phyloP scores from a whole-genome alignment of 805 yeast species.

The Saccharomycopsis fermentans region DNA sequence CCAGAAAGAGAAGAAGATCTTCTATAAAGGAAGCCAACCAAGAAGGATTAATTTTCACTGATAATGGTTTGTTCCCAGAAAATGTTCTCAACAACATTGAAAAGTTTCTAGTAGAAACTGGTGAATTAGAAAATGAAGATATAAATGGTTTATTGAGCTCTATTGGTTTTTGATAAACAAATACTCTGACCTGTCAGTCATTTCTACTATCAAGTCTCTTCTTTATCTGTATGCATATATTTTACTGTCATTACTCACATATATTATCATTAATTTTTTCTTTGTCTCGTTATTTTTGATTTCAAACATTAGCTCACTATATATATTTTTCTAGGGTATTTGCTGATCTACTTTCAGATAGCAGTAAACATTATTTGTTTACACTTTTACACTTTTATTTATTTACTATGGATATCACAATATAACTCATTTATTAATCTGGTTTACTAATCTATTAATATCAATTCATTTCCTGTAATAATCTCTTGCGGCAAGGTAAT shows the following conservation, averaged over 20 bases:
- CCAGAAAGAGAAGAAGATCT: slow-evolving; percentile 49
- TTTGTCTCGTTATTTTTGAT: background rate
- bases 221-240: background rate
- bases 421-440: background rate
- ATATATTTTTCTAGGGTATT: background rate
- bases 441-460: background rate
- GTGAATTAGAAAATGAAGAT: slow-evolving; percentile 19
- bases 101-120: slow-evolving; percentile 48
- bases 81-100: slow-evolving; percentile 66
- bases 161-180: slow-evolving; percentile 4
- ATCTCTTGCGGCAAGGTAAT: slow-evolving; percentile 10
- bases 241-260: background rate
- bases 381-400: background rate
- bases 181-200: background rate
- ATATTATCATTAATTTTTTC: background rate
- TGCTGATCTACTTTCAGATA: background rate
- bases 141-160: slow-evolving; percentile 10
- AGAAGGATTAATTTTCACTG: slow-evolving; percentile 67
- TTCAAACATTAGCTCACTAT: background rate
- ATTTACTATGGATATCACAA: background rate
- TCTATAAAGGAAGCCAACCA: slow-evolving; percentile 53
- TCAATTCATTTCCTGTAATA: slow-evolving; percentile 3
- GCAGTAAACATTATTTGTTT: background rate
- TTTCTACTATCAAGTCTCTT: background rate
- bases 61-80: slow-evolving; percentile 68